Base-by-base conservation (phyloP, 148 eudicot species). In the Rheum nobile region DNA sequence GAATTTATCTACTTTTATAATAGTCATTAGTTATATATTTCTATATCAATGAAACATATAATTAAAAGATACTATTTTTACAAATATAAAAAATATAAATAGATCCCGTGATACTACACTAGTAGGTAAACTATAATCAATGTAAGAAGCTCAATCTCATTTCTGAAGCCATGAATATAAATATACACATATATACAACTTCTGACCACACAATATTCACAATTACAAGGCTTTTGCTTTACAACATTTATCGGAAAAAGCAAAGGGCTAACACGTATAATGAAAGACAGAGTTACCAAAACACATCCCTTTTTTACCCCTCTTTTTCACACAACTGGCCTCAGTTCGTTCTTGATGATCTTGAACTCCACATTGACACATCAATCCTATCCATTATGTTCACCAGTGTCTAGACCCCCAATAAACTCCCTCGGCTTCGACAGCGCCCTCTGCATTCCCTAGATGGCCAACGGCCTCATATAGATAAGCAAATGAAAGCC, bases 361-460 rank as follows among this genome's bases (percentile, higher is more conserved):
- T 79, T 67, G 84, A 72, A 65, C 76, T 79, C 19, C 67, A 67
- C 22, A 84, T 80, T 21, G 90, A 73, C 0, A 76, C 24, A 22
- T 85, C 77, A 57, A 87, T 82, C 75, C 91, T 83, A 80, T 92
- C 95, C 97, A 96, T 92, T 37, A 85, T 81, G 76, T 83, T 87
- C 17, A 84, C 72, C 77, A 73, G n/a, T n/a, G n/a, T n/a, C 74
- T 17, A 97, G 99, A 54, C 97, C 90, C 74, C 85, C 83, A 0
- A 90, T 83, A 72, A 88, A 73, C 19, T 87, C 89, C 86, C 82
- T 89, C 0, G 97, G 88, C 82, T 80, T 73, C 16, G 90, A 79
- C 61, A 96, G 70, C 7, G 99, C 99, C 92, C 92, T 86, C 47
- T 89, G 93, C 90, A 89, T 89, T 9, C 87, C 86, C 93, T 90